Evolutionary conservation across 2,329 filamentous ascomycete genomes (phyloP).

Genomic region (Talaromyces sp.): DNA sequence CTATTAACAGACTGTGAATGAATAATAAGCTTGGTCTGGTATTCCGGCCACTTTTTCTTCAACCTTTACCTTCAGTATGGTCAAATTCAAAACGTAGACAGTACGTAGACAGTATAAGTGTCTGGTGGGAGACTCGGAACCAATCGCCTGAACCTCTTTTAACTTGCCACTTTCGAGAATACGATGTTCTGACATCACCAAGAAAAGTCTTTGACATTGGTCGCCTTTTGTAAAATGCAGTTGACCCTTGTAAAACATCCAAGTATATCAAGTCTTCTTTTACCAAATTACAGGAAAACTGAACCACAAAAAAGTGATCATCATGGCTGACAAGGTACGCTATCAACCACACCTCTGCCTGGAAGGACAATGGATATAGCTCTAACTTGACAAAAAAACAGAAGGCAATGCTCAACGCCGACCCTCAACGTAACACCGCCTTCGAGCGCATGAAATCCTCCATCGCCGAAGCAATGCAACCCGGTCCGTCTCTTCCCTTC

Average conservation of each 20-base stretch:
- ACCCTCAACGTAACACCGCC: neutral
- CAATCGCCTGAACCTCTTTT: neutral
- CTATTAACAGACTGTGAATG: slow-evolving; percentile 1
- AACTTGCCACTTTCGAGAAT: neutral
- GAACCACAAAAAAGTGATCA: neutral
- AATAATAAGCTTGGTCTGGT: slow-evolving; percentile 1
- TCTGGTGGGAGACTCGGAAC: neutral
- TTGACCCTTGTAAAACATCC: neutral
- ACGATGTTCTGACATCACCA: slow-evolving; percentile 14
- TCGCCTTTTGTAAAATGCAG: neutral
- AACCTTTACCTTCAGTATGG: neutral
- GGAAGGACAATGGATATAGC: neutral
- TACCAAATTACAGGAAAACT: neutral
- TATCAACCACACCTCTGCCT: too few relatives aligned
- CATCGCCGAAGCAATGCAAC: slow-evolving; percentile 12
- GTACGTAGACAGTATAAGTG: too few relatives aligned
- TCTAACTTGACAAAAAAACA: neutral
- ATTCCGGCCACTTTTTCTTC: neutral
- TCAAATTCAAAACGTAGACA: too few relatives aligned
- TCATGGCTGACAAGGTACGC: slow-evolving; percentile 6
- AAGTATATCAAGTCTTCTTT: neutral
- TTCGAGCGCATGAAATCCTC: slow-evolving; percentile 9
- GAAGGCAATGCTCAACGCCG: slow-evolving; percentile 8
- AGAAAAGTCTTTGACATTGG: neutral
- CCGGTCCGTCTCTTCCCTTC: neutral